Percentiles rank a stretch among this genome's conserved stretches.
Conservation (phyloP, 2,329 filamentous ascomycete genomes). For the Cercospora sp. region DNA sequence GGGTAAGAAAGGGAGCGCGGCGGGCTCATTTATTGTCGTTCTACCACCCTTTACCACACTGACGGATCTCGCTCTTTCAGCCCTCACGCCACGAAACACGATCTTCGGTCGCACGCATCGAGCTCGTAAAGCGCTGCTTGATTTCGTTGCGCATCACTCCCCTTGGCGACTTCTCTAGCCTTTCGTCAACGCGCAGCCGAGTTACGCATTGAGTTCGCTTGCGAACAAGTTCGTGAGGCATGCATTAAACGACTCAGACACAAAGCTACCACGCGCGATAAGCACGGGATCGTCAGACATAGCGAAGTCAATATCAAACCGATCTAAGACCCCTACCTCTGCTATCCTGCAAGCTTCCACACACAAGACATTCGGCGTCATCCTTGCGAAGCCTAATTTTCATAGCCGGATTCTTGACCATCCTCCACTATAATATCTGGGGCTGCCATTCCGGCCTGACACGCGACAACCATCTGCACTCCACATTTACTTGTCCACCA, state of each 20-base stretch:
- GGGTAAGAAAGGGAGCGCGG: not conserved
- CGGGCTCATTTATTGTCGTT: not conserved
- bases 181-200: constrained; percentile 1
- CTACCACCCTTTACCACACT: constrained; percentile 8
- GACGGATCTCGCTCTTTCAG: constrained; percentile 12
- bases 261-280: constrained; percentile 3
- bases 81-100: constrained; percentile 3
- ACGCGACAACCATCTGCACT: constrained; percentile 2
- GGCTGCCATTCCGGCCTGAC: not conserved
- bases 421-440: constrained; percentile 12
- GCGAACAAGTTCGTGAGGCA: constrained; percentile 8
- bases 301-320: not conserved
- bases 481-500: constrained; percentile 5
- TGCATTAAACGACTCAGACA: constrained; percentile 5
- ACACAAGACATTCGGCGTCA: constrained; percentile 16
- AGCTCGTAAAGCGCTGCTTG: not conserved
- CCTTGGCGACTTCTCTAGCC: constrained; percentile 7
- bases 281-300: constrained; percentile 4
- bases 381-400: constrained; percentile 11
- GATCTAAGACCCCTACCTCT: not conserved
- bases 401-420: constrained; percentile 8
- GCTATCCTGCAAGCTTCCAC: constrained; percentile 8
- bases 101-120: constrained; percentile 8
- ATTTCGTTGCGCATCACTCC: constrained; percentile 6
- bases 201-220: constrained; percentile 1